Conservation (phyloP, 139 green algal species). For the Tetraselmis chui region DNA sequence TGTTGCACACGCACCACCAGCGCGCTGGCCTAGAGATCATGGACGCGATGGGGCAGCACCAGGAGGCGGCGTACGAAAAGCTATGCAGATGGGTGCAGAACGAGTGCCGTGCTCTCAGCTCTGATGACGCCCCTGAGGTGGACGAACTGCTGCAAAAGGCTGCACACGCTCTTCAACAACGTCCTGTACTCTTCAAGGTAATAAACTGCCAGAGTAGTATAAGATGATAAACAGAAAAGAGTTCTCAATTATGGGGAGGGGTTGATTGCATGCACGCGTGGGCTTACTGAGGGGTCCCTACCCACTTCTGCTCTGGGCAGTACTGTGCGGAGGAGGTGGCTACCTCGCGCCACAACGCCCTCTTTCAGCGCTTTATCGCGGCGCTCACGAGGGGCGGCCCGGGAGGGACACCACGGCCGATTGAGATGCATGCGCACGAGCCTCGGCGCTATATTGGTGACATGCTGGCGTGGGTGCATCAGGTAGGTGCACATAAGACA, state of each 20-base stretch:
- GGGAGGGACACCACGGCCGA: conserved; percentile 74
- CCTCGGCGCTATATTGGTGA: conserved; percentile 81
- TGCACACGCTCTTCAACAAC: conserved; percentile 62
- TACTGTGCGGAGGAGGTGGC: conserved; percentile 95
- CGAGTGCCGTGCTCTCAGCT: conserved; percentile 77
- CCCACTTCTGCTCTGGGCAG: no score
- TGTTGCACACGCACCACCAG: conserved; percentile 87
- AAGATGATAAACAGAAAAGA: no score
- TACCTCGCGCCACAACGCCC: conserved; percentile 76
- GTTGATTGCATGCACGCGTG: no score
- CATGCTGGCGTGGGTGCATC: conserved; percentile 97
- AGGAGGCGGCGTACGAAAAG: conserved; percentile 91
- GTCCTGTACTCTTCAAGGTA: conserved; percentile 81
- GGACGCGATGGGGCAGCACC: conserved; percentile 87
- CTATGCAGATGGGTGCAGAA: conserved; percentile 95
- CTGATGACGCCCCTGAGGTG: conserved; percentile 83
- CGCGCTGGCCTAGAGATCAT: conserved; percentile 94
- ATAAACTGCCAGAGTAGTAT: no score
- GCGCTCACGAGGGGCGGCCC: conserved; percentile 83
- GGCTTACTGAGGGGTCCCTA: no score
- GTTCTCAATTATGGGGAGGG: no score
- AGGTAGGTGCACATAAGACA: conserved; percentile 47
- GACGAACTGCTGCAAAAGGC: conserved; percentile 67
- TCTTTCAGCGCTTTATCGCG: conserved; percentile 86
- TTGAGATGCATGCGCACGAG: conserved; percentile 95